A percentile compares a stretch with the other conserved stretches of the same genome.
Conservation (phyloP, 495 filamentous ascomycete species). For the Chaetomium cochliodes region DNA sequence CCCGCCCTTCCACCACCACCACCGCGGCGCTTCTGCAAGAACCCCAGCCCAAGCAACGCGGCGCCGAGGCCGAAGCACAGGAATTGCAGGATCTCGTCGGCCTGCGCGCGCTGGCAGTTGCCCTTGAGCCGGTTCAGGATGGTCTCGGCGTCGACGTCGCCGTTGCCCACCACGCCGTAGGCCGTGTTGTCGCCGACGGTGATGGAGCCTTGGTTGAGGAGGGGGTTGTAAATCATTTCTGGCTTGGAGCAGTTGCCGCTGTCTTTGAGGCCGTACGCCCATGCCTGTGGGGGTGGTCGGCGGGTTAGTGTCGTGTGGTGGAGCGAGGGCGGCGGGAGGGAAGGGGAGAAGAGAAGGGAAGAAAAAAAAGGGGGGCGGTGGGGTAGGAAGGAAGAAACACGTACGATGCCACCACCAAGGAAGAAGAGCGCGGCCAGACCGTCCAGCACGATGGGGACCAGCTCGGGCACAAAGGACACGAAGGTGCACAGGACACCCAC, state of each 20-base stretch:
- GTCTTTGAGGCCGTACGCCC: constrained; percentile 44
- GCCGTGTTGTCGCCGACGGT: constrained; percentile 9
- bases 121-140: constrained; percentile 16
- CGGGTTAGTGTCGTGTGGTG: neutral
- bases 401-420: constrained; percentile 55
- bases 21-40: constrained; percentile 16
- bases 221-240: constrained; percentile 32
- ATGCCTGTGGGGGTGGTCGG: constrained; percentile 38
- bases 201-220: constrained; percentile 40
- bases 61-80: constrained; percentile 33
- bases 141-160: neutral
- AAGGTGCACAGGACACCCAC: constrained; percentile 43
- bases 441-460: constrained; percentile 46
- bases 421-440: constrained; percentile 45
- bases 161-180: constrained; percentile 24
- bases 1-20: neutral
- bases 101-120: constrained; percentile 37
- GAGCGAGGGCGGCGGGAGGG: neutral
- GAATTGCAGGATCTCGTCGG: constrained; percentile 41
- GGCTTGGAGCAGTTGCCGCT: constrained; percentile 35
- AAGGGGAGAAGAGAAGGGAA: neutral
- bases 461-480: constrained; percentile 39
- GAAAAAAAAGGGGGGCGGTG: neutral
- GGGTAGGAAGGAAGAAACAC: no score
- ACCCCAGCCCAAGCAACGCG: constrained; percentile 29